These are phyloP conservation scores for Naganishia friedmannii DNA, from an alignment of 768 basidiomycete genomes.

Conservation along the genomic window DNA sequence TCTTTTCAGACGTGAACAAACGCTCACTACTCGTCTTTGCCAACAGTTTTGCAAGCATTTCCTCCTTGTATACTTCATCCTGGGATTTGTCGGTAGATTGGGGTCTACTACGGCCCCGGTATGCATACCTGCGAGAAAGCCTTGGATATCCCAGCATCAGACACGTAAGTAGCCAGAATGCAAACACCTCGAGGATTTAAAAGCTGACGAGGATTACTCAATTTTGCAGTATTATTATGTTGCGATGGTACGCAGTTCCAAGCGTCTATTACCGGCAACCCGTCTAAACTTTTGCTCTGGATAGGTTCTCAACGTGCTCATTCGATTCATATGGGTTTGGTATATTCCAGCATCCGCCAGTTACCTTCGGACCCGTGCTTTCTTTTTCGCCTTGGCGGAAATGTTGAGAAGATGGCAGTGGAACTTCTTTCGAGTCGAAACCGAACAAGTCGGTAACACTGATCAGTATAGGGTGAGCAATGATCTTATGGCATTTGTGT, in stretches of 20 bases:
- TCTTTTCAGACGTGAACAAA: neutral
- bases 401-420: slow-evolving; percentile 78
- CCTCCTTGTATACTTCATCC: slow-evolving; percentile 66
- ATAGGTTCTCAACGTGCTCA: slow-evolving; percentile 61
- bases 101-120: slow-evolving; percentile 66
- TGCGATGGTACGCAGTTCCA: slow-evolving; percentile 48
- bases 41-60: slow-evolving; percentile 55
- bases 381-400: slow-evolving; percentile 70
- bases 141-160: slow-evolving; percentile 27
- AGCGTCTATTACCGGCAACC: neutral
- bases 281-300: neutral
- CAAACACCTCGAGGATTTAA: neutral
- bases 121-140: slow-evolving; percentile 63
- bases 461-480: slow-evolving; percentile 70
- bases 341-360: slow-evolving; percentile 63
- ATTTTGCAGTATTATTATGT: slow-evolving; percentile 42
- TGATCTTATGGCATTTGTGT: neutral
- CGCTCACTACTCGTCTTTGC: neutral
- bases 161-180: slow-evolving; percentile 14
- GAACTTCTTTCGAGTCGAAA: slow-evolving; percentile 68
- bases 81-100: slow-evolving; percentile 95
- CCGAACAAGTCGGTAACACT: slow-evolving; percentile 88
- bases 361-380: slow-evolving; percentile 60
- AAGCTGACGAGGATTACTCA: neutral
- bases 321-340: slow-evolving; percentile 79